phyloP scores from a whole-genome alignment of 2,329 filamentous ascomycete species.

The Mycosphaerella arachidis region DNA sequence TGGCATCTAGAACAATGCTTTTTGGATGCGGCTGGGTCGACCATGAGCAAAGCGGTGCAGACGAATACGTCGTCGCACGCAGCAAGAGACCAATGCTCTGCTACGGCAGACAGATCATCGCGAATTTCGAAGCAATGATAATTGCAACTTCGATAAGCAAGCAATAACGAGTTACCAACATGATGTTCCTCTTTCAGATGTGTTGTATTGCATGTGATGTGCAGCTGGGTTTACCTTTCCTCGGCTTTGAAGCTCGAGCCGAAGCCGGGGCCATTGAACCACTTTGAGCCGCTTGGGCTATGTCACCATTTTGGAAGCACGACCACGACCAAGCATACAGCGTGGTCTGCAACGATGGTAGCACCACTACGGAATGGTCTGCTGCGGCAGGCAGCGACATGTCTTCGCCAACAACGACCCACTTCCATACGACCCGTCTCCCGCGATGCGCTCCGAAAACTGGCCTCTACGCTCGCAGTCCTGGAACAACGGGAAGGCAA shows the following conservation, averaged over 20 bases:
- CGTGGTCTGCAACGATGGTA: conserved; percentile 13
- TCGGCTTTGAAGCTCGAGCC: conserved; percentile 1
- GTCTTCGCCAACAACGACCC: conserved; percentile 29
- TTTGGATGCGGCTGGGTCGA: conserved; percentile 1
- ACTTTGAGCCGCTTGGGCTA: neutral
- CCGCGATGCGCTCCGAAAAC: conserved; percentile 56
- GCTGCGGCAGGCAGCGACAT: conserved; percentile 28
- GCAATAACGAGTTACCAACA: neutral
- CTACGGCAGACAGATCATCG: neutral
- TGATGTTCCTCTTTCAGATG: neutral
- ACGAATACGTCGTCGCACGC: conserved; percentile 5
- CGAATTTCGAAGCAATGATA: neutral
- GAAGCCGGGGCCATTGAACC: neutral
- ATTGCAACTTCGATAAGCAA: conserved; percentile 5
- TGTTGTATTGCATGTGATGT: neutral
- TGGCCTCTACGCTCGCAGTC: conserved; percentile 83
- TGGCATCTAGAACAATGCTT: conserved; percentile 1
- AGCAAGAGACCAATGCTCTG: neutral
- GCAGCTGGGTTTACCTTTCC: neutral
- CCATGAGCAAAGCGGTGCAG: conserved; percentile 2
- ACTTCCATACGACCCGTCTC: conserved; percentile 38
- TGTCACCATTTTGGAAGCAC: neutral
- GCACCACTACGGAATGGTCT: conserved; percentile 20
- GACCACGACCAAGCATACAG: neutral
- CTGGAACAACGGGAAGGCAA: conserved; percentile 90